Evolutionary conservation across 305 asterid genomes (phyloP).

Genomic region (Solanum hybrid): DNA sequence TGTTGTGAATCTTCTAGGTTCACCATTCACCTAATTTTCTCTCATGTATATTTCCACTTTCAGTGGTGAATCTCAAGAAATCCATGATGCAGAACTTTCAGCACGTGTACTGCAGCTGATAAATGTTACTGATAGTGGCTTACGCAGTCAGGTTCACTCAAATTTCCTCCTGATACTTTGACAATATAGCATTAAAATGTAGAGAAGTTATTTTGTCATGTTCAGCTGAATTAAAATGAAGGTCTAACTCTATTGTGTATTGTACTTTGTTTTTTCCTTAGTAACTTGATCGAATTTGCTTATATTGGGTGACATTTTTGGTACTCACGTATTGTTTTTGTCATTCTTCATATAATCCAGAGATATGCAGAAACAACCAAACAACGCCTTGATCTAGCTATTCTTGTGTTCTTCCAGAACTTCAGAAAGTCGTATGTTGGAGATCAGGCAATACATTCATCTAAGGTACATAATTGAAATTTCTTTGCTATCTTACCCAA

Average conservation of each 20-base stretch:
- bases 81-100: conserved; percentile 92
- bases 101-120: conserved; percentile 87
- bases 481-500: background rate
- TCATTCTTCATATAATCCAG: conserved; percentile 25
- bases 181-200: background rate
- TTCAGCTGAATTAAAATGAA: background rate
- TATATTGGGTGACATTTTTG: background rate
- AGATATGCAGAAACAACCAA: conserved; percentile 82
- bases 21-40: background rate
- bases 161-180: background rate
- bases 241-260: background rate
- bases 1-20: background rate
- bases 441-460: conserved; percentile 96
- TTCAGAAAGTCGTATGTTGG: conserved; percentile 92
- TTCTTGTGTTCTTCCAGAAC: conserved; percentile 83
- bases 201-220: background rate
- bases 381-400: conserved; percentile 95
- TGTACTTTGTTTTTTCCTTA: background rate
- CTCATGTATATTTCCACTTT: background rate
- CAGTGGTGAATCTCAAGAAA: conserved; percentile 90
- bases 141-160: conserved; percentile 61
- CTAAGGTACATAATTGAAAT: conserved; percentile 48
- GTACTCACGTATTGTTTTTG: background rate
- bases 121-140: conserved; percentile 80
- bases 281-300: background rate